Evolutionary conservation across 2,329 filamentous ascomycete genomes (phyloP).

Genomic region (Nigrograna mackinnonii): DNA sequence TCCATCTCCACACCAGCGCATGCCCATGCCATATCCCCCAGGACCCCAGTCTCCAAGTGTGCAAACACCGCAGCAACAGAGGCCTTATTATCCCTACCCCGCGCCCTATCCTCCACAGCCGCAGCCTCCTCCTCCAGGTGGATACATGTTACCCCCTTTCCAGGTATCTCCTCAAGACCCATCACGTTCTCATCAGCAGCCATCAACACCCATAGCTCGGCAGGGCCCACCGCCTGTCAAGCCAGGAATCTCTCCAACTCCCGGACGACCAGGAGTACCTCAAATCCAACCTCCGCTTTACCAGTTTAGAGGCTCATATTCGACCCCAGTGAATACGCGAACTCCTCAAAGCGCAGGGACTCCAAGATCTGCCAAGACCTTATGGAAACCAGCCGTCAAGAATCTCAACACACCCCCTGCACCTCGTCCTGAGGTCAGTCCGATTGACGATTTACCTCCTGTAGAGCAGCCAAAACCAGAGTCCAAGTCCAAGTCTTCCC

Average conservation of each 20-base stretch:
- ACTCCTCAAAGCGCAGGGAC: slow-evolving; percentile 30
- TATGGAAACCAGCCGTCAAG: slow-evolving; percentile 27
- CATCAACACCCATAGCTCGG: slow-evolving; percentile 30
- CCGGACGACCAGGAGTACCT: neutral
- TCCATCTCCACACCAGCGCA: slow-evolving; percentile 32
- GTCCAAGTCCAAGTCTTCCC: slow-evolving; percentile 25
- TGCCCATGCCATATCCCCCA: slow-evolving; percentile 24
- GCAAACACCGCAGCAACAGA: slow-evolving; percentile 35
- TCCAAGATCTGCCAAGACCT: slow-evolving; percentile 31
- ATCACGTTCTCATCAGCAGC: slow-evolving; percentile 37
- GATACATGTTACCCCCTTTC: slow-evolving; percentile 53
- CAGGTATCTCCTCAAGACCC: slow-evolving; percentile 50
- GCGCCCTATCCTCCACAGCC: slow-evolving; percentile 33
- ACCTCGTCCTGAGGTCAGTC: slow-evolving; percentile 26
- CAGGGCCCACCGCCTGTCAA: too few species aligned
- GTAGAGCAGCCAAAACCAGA: slow-evolving; percentile 17
- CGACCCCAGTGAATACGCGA: slow-evolving; percentile 26
- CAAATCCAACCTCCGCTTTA: slow-evolving; percentile 24
- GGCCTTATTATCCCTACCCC: slow-evolving; percentile 33
- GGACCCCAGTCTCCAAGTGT: slow-evolving; percentile 35
- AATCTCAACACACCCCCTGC: slow-evolving; percentile 17
- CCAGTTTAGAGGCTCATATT: slow-evolving; percentile 26
- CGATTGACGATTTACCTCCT: slow-evolving; percentile 31
- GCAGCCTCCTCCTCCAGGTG: slow-evolving; percentile 45
- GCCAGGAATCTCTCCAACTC: too few species aligned